These are phyloP conservation scores for Magnaporthiopsis rhizophila DNA, from an alignment of 2,329 filamentous ascomycete species.

Conservation along the genomic window DNA sequence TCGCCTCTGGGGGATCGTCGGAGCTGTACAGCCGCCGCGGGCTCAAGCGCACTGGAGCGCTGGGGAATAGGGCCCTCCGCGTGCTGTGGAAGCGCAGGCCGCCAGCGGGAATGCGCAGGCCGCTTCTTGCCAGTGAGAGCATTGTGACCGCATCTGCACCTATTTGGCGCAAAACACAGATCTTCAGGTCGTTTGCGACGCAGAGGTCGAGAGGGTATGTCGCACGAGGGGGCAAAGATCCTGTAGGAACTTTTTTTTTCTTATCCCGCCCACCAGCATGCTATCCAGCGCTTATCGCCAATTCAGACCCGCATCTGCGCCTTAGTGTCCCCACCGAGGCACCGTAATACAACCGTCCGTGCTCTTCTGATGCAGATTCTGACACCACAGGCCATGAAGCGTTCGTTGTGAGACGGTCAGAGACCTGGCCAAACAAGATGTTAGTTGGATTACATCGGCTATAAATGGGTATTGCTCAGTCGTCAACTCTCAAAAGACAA, in stretches of 20 bases:
- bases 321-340: background rate
- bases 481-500: background rate
- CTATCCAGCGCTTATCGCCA: background rate
- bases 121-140: background rate
- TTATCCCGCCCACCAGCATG: background rate
- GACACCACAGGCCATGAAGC: background rate
- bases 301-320: background rate
- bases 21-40: background rate
- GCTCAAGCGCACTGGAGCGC: background rate
- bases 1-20: background rate
- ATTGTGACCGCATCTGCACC: background rate
- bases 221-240: background rate
- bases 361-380: background rate
- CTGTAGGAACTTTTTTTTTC: background rate
- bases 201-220: background rate
- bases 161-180: background rate
- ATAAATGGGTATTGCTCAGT: background rate
- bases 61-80: background rate
- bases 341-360: background rate
- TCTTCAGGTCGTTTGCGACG: background rate
- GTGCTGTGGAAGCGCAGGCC: background rate
- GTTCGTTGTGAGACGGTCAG: too few relatives aligned
- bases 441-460: background rate
- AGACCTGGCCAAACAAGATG: background rate
- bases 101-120: background rate